A percentile compares a stretch with the other conserved stretches of the same genome.
phyloP scores from a whole-genome alignment of 2,329 filamentous ascomycete species.

The Trichothecium sympodiale region DNA sequence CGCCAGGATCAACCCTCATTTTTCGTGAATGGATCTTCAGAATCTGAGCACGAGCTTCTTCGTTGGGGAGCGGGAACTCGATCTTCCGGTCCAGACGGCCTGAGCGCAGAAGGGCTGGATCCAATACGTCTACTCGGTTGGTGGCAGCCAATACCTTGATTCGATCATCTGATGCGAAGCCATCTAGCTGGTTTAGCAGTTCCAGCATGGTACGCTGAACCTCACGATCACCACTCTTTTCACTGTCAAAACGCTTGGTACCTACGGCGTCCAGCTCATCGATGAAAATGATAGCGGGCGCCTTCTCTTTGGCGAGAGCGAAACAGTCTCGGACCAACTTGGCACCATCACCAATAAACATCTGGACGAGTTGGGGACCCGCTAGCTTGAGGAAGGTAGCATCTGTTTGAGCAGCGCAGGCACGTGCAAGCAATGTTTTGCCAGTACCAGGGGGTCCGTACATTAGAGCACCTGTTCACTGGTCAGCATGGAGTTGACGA shows the following conservation, averaged over 20 bases:
- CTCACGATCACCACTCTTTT: constrained; percentile 95
- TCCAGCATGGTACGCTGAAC: constrained; percentile 99
- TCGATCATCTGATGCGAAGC: constrained; percentile 90
- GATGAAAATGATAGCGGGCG: constrained; percentile 98
- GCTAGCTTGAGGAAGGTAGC: constrained; percentile 98
- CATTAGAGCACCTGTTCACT: constrained; percentile 74
- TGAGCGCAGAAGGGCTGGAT: constrained; percentile 82
- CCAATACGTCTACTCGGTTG: constrained; percentile 87
- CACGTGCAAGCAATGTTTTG: constrained; percentile 85
- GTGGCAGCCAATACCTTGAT: constrained; percentile 95
- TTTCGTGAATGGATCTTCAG: constrained; percentile 95
- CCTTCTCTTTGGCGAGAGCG: constrained; percentile 95
- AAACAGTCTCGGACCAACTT: constrained; percentile 98
- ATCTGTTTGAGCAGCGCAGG: constrained; percentile 94
- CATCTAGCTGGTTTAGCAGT: constrained; percentile 94
- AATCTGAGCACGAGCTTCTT: constrained; percentile 94
- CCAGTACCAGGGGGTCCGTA: constrained; percentile 88
- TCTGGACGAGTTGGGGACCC: constrained; percentile 93
- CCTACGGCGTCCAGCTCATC: constrained; percentile 97
- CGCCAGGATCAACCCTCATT: constrained; percentile 87
- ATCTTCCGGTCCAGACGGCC: constrained; percentile 94
- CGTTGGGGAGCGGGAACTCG: constrained; percentile 95
- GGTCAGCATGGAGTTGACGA: constrained; percentile 56
- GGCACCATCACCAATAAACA: constrained; percentile 98
- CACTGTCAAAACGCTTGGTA: constrained; percentile 96